A percentile compares a stretch with the other conserved stretches of the same genome.
These are phyloP conservation scores for Trichoderma reesei DNA, from an alignment of 495 filamentous ascomycete genomes.

Conservation along the genomic window DNA sequence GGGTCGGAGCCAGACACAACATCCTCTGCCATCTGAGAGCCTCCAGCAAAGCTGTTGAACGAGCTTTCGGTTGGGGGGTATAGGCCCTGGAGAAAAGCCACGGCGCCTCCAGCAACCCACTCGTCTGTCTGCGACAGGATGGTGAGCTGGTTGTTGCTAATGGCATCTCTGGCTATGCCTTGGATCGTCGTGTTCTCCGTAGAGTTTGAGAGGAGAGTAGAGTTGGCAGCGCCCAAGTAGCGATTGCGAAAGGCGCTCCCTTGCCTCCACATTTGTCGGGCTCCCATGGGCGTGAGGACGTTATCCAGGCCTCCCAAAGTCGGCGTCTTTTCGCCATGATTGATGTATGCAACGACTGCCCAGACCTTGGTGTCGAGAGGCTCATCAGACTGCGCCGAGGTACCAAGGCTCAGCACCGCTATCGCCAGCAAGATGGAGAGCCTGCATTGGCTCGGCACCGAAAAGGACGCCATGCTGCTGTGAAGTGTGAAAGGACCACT, in stretches of 20 bases:
- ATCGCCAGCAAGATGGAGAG: not conserved
- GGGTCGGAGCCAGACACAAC: slow-evolving; percentile 20
- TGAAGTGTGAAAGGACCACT: not conserved
- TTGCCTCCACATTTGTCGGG: slow-evolving; percentile 29
- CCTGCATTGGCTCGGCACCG: not conserved
- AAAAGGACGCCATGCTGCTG: not conserved
- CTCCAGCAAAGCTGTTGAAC: slow-evolving; percentile 22
- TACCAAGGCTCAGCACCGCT: not conserved
- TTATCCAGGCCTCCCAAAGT: slow-evolving; percentile 12
- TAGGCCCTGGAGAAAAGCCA: slow-evolving; percentile 35
- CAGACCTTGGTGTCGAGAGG: slow-evolving; percentile 28
- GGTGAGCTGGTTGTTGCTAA: slow-evolving; percentile 31
- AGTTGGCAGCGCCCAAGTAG: slow-evolving; percentile 22
- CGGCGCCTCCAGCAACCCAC: slow-evolving; percentile 24
- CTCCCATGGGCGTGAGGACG: slow-evolving; percentile 31
- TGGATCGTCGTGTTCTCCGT: slow-evolving; percentile 22
- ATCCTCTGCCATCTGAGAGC: slow-evolving; percentile 20
- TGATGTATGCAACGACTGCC: slow-evolving; percentile 32
- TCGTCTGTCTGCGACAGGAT: slow-evolving; percentile 25
- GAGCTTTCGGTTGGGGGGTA: slow-evolving; percentile 27
- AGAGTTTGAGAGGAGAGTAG: slow-evolving; percentile 10
- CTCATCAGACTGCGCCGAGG: slow-evolving; percentile 18
- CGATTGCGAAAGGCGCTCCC: slow-evolving; percentile 27
- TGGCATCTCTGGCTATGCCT: slow-evolving; percentile 24
- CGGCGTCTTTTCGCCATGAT: slow-evolving; percentile 34